A percentile compares a stretch with the other conserved stretches of the same genome.
Evolutionary conservation across 1,139 yeast genomes (phyloP).

Genomic region (Saccharomyces hybrid): DNA sequence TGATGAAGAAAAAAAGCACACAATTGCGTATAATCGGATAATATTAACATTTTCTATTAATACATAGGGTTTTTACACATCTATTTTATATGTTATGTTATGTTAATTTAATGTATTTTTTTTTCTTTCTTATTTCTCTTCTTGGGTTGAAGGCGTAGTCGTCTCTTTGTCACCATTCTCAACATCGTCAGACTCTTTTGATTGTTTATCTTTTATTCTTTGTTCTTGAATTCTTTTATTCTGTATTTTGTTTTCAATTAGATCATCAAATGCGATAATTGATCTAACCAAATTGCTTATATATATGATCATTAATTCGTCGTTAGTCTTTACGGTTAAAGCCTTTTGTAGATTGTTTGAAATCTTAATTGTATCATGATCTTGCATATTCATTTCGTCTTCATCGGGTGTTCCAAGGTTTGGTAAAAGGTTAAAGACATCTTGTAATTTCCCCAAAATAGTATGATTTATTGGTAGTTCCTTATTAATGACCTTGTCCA

Average conservation of each 20-base stretch:
- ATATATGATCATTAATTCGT: constrained; percentile 89
- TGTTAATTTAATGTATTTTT: background rate
- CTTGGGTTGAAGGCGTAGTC: background rate
- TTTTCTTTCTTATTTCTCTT: background rate
- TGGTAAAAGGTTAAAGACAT: constrained; percentile 87
- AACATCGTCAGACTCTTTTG: background rate
- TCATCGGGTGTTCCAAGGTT: constrained; percentile 44
- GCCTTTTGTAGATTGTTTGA: constrained; percentile 61
- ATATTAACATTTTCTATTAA: background rate
- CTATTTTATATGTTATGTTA: background rate
- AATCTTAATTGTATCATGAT: constrained; percentile 17
- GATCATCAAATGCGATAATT: constrained; percentile 91
- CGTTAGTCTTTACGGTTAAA: constrained; percentile 87
- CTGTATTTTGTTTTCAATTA: constrained; percentile 90
- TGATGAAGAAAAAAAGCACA: background rate
- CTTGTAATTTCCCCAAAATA: constrained; percentile 87
- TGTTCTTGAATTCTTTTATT: constrained; percentile 52
- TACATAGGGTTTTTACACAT: background rate
- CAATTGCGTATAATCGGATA: background rate
- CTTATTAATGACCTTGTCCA: constrained; percentile 64
- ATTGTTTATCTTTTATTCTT: constrained; percentile 14
- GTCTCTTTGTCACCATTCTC: background rate
- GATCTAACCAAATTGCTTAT: constrained; percentile 86
- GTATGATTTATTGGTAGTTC: constrained; percentile 82
- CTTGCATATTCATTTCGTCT: constrained; percentile 26